A percentile compares a stretch with the other conserved stretches of the same genome.
These are phyloP conservation scores for Rhodotorula babjevae DNA, from an alignment of 768 basidiomycete genomes.

Conservation along the genomic window DNA sequence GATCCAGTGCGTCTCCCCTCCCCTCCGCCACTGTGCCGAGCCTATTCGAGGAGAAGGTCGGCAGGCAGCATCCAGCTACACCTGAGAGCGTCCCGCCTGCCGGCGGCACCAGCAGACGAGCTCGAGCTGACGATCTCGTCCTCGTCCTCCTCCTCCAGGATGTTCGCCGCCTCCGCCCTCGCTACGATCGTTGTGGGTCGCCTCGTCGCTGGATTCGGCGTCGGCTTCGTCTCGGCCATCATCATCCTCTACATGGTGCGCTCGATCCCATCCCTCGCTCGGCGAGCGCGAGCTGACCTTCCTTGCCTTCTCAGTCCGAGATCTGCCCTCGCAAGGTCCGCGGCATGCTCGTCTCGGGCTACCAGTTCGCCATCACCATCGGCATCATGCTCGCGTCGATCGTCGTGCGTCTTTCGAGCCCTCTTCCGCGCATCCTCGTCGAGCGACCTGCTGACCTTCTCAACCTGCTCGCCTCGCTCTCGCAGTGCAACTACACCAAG, in stretches of 20 bases:
- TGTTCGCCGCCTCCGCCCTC: constrained; percentile 44
- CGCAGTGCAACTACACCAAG: constrained; percentile 53
- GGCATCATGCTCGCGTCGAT: constrained; percentile 54
- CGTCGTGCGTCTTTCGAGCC: constrained; percentile 48
- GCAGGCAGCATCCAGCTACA: too few species aligned
- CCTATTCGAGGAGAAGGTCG: too few species aligned
- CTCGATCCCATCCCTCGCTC: too few species aligned
- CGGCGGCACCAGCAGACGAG: too few species aligned
- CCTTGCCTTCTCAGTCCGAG: constrained; percentile 48
- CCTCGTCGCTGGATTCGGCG: constrained; percentile 68
- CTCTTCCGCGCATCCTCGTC: too few species aligned
- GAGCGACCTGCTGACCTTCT: too few species aligned
- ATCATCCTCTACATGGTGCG: constrained; percentile 45
- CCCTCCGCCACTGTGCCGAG: background rate
- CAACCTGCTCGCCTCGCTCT: too few species aligned
- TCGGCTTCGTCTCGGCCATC: constrained; percentile 70
- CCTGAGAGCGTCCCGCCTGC: too few species aligned
- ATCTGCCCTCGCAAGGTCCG: constrained; percentile 69
- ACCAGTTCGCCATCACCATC: constrained; percentile 63
- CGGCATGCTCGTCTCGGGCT: constrained; percentile 58
- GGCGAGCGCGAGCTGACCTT: too few species aligned
- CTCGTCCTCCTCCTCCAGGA: background rate
- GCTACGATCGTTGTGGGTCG: constrained; percentile 56
- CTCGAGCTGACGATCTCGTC: background rate
- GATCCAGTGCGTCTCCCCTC: constrained; percentile 58